These are phyloP conservation scores for Nakaseomyces nivariensis DNA, from an alignment of 1,139 yeast genomes.

Conservation along the genomic window DNA sequence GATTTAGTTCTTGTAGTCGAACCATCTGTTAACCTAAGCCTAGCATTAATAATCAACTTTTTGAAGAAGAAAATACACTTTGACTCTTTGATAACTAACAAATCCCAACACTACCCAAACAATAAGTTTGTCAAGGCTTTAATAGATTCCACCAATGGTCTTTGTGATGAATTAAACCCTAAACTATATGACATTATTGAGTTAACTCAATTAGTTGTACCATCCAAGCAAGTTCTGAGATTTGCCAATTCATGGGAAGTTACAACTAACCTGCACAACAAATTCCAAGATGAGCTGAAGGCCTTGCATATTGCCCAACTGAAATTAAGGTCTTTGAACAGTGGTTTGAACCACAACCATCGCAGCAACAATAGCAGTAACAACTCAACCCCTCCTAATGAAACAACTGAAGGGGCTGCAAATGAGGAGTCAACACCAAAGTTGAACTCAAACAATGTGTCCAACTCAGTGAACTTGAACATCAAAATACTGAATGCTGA, in stretches of 20 bases:
- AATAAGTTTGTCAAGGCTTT: constrained; percentile 21
- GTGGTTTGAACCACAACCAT: constrained; percentile 11
- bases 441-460: neutral
- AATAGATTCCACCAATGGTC: constrained; percentile 18
- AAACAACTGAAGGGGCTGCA: constrained; percentile 2
- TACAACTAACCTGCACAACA: constrained; percentile 29
- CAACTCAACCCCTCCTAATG: constrained; percentile 2
- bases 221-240: constrained; percentile 65
- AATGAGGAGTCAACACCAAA: neutral
- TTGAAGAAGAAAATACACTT: constrained; percentile 48
- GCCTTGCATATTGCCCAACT: constrained; percentile 35
- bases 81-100: constrained; percentile 28
- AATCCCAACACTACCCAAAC: constrained; percentile 25
- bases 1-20: constrained; percentile 77
- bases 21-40: constrained; percentile 56
- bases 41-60: constrained; percentile 74
- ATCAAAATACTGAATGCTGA: constrained; percentile 65
- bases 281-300: constrained; percentile 36
- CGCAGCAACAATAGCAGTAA: constrained; percentile 7
- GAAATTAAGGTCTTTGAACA: constrained; percentile 28
- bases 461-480: constrained; percentile 12
- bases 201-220: constrained; percentile 29
- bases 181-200: constrained; percentile 30
- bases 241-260: constrained; percentile 34
- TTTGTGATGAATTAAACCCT: constrained; percentile 19